Evolutionary conservation across 2,329 filamentous ascomycete species (phyloP).

Genomic region (Anisogramma anomala): DNA sequence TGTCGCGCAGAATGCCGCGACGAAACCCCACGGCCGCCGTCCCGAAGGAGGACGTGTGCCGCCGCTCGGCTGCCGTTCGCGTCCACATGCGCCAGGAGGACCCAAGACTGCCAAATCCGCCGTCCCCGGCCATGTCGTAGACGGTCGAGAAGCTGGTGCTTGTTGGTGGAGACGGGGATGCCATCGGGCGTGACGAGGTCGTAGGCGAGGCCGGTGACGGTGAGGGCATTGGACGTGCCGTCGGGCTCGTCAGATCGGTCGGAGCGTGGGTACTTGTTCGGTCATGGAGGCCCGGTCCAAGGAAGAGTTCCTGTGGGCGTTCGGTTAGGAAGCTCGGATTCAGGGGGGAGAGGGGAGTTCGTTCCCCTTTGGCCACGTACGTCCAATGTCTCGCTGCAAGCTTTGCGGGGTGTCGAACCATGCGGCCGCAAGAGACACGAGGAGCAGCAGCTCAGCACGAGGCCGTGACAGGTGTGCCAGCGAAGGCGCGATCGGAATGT

Average conservation of each 20-base stretch:
- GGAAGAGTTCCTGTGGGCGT: conserved; percentile 28
- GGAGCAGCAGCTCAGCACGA: conserved; percentile 1
- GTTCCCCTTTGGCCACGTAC: no score
- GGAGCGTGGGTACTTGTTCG: conserved; percentile 25
- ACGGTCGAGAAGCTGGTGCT: conserved; percentile 30
- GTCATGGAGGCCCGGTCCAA: conserved; percentile 29
- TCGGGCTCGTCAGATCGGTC: conserved; percentile 40
- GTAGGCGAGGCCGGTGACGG: conserved; percentile 33
- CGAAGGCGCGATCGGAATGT: background rate
- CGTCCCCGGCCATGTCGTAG: conserved; percentile 36
- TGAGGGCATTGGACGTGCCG: conserved; percentile 32
- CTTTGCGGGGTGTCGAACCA: conserved; percentile 15
- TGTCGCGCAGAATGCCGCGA: no score
- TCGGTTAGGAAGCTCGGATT: no score
- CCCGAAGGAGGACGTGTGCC: conserved; percentile 65
- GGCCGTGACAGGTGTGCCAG: background rate
- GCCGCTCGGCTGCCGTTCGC: conserved; percentile 56
- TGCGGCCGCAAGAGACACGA: background rate
- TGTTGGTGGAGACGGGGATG: conserved; percentile 38
- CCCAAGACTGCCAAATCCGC: conserved; percentile 43
- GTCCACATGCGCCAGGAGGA: conserved; percentile 55
- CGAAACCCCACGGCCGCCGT: conserved; percentile 60
- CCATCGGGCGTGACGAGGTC: conserved; percentile 28
- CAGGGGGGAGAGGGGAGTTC: no score
- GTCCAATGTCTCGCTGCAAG: conserved; percentile 7